Percentiles rank a stretch among this genome's conserved stretches.
Conservation (phyloP, 2,329 filamentous ascomycete genomes). For the Venturia asperata region DNA sequence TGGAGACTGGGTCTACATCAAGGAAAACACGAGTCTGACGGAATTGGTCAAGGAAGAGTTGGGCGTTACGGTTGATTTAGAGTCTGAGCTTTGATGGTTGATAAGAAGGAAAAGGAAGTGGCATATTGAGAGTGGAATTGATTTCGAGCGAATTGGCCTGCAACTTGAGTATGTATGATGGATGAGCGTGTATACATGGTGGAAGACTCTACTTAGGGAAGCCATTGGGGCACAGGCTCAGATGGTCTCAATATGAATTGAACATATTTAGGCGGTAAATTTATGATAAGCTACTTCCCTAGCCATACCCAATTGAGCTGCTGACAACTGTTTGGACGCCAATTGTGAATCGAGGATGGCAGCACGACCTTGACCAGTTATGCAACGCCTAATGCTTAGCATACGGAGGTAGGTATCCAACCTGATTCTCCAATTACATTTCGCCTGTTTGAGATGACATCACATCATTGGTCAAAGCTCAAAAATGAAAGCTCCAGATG, state of each 20-base stretch:
- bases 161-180: neutral
- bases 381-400: no score
- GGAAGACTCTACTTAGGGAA: neutral
- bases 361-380: no score
- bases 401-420: no score
- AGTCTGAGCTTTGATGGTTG: neutral
- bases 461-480: neutral
- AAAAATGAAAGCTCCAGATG: neutral
- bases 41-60: slow-evolving; percentile 71
- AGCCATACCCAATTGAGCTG: no score
- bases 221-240: neutral
- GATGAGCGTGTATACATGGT: neutral
- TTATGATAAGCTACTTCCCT: no score
- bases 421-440: neutral
- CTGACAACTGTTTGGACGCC: no score
- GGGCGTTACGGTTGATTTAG: slow-evolving; percentile 12
- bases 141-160: neutral
- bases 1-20: slow-evolving; percentile 80
- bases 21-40: slow-evolving; percentile 71
- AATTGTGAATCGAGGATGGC: no score
- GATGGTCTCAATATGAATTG: neutral
- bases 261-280: neutral
- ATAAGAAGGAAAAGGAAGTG: neutral
- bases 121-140: neutral
- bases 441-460: neutral